Evolutionary conservation across 2,329 filamentous ascomycete species (phyloP), one percentile per base, ranked within the genome.

Genomic region (Arachnomyces sp.): DNA sequence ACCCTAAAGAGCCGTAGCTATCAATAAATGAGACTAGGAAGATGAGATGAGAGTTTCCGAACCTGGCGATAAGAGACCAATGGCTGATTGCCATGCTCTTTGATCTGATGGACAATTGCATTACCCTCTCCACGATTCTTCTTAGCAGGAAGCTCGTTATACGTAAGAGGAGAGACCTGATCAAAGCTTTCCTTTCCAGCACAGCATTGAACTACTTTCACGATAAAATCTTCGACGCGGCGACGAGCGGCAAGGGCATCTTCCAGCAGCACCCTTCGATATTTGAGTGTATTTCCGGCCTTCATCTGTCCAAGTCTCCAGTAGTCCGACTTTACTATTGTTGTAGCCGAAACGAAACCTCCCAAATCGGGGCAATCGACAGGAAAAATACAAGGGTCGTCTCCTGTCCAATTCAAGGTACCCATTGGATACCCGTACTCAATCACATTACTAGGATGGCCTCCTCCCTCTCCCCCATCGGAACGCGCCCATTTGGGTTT

Each of bases 301-400:
- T 74, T 76, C 18, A 81, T 57, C 51, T 81, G 77, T 0, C 77
- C 77, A 8, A 81, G 50, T 49, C 78, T 76, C 76, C 76, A 80
- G 50, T 72, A 67, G 37, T 79, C 76, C 2, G 68, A 75, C 43
- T 69, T 70, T 20, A 77, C 65, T 9, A 78, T 64, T 0, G 76
- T 80, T 2, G 71, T 69, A 9, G 65, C 70, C 25, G 68, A 74
- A 0, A 77, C 65, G 43, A 81, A 79, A 0, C 77, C 77, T 5
- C 77, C 77, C 43, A 80, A 70, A 46, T 79, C 75, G 0, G 77
- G 77, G 37, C 68, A 69, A 50, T 81, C 77, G 4, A 73, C 63
- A 0, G 74, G 68, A 36, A 81, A 77, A 13, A 81, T 71, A n/a
- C 73, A 73, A 2, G 74, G 70, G 28, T 75, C 73, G 42, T 80